Percentiles rank a stretch among this genome's conserved stretches.
Evolutionary conservation across 768 basidiomycete species (phyloP).

Genomic region (Podaxis mareebaensis): DNA sequence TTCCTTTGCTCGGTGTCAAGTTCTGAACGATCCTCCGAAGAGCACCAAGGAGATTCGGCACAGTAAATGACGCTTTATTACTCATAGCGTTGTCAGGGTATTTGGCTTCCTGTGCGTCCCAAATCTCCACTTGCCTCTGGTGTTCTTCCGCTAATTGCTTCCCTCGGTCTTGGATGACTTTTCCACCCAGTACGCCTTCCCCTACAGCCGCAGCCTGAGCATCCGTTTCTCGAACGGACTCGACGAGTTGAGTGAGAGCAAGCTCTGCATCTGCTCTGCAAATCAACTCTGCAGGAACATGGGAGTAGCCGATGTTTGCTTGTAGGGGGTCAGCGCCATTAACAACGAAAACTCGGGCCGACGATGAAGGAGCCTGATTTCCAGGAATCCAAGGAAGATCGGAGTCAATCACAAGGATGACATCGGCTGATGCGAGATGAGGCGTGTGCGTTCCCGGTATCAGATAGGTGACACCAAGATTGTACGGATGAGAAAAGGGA

Average conservation of each 20-base stretch:
- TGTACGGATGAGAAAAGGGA: constrained; percentile 57
- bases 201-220: constrained; percentile 24
- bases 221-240: constrained; percentile 31
- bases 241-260: constrained; percentile 51
- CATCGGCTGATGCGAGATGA: constrained; percentile 55
- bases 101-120: constrained; percentile 4
- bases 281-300: constrained; percentile 57
- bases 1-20: constrained; percentile 38
- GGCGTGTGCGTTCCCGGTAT: constrained; percentile 42
- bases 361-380: constrained; percentile 41
- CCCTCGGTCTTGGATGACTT: constrained; percentile 14
- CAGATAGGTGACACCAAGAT: constrained; percentile 54
- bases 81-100: neutral
- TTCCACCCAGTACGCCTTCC: constrained; percentile 21
- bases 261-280: constrained; percentile 56
- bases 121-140: neutral
- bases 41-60: constrained; percentile 49
- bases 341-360: constrained; percentile 57
- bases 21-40: constrained; percentile 44
- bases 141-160: constrained; percentile 9
- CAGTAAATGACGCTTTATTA: constrained; percentile 28
- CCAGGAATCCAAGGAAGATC: constrained; percentile 67
- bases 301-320: constrained; percentile 46
- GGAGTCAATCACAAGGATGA: constrained; percentile 63
- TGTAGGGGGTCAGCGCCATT: constrained; percentile 67